Conservation (phyloP, 305 asterid genomes). For the Plantago coronopus region DNA sequence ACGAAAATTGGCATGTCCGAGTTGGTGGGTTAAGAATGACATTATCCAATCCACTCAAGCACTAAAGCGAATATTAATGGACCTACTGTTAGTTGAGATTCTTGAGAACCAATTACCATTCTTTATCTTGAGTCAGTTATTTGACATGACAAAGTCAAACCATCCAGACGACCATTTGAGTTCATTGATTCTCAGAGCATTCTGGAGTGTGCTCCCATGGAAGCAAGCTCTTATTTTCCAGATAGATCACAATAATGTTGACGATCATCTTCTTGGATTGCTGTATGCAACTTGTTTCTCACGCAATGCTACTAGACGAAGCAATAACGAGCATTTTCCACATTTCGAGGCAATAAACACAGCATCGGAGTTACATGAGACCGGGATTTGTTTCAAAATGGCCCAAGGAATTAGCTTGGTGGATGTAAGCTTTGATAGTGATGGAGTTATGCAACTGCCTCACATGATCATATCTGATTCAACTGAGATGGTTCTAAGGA, state of each 20-base stretch:
- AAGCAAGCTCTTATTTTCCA: not conserved
- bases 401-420: not conserved
- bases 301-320: not conserved
- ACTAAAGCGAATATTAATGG: slow-evolving; percentile 22
- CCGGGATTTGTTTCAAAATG: slow-evolving; percentile 24
- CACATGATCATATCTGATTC: slow-evolving; percentile 19
- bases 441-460: slow-evolving; percentile 26
- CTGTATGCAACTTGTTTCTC: not conserved
- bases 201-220: slow-evolving; percentile 4
- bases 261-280: slow-evolving; percentile 4
- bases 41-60: slow-evolving; percentile 4
- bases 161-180: slow-evolving; percentile 24
- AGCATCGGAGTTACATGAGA: slow-evolving; percentile 27
- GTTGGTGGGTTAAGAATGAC: slow-evolving; percentile 21
- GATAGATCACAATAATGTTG: not conserved
- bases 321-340: not conserved
- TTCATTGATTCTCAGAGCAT: slow-evolving; percentile 3
- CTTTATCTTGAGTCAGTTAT: slow-evolving; percentile 27
- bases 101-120: slow-evolving; percentile 40
- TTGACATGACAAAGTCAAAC: slow-evolving; percentile 24
- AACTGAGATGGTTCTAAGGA: slow-evolving; percentile 25
- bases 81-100: slow-evolving; percentile 33
- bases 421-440: slow-evolving; percentile 28
- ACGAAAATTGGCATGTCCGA: slow-evolving; percentile 18
- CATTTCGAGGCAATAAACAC: slow-evolving; percentile 18